Conservation (phyloP, 768 basidiomycete species). For the Cubamyces lactineus region DNA sequence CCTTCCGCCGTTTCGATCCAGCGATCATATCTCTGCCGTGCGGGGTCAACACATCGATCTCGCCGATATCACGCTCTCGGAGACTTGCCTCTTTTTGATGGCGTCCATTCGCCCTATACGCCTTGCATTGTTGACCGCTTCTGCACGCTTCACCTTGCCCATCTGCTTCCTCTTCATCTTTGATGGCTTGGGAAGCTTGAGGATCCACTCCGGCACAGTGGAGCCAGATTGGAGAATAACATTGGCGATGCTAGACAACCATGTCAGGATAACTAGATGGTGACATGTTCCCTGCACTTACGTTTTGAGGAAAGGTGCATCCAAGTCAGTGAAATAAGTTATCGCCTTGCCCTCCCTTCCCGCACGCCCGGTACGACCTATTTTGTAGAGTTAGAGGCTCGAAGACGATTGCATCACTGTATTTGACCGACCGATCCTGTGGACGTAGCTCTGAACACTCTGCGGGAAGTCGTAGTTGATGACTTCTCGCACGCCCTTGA, state of each 20-base stretch:
- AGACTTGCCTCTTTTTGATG: constrained; percentile 67
- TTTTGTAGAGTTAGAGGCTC: background rate
- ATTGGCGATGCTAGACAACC: constrained; percentile 77
- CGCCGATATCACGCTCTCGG: background rate
- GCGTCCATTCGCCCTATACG: constrained; percentile 70
- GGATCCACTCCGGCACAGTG: constrained; percentile 90
- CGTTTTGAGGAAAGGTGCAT: constrained; percentile 91
- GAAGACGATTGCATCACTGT: background rate
- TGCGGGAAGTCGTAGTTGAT: constrained; percentile 98
- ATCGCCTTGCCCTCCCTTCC: constrained; percentile 91
- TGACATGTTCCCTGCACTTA: constrained; percentile 39
- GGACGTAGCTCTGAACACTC: constrained; percentile 93
- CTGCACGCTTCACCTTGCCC: constrained; percentile 82
- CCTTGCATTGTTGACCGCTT: constrained; percentile 71
- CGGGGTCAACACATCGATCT: constrained; percentile 6
- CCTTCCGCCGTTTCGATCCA: constrained; percentile 70
- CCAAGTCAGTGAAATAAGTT: constrained; percentile 95
- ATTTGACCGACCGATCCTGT: constrained; percentile 75
- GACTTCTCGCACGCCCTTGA: constrained; percentile 90
- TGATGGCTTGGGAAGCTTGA: constrained; percentile 91
- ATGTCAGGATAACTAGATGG: background rate
- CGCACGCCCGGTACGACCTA: constrained; percentile 93
- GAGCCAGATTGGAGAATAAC: constrained; percentile 94
- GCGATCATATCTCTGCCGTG: constrained; percentile 72
- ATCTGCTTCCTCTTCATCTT: constrained; percentile 86